Base-by-base conservation (phyloP, 2,329 filamentous ascomycete genomes). In the Ceratocystis colombiana region DNA sequence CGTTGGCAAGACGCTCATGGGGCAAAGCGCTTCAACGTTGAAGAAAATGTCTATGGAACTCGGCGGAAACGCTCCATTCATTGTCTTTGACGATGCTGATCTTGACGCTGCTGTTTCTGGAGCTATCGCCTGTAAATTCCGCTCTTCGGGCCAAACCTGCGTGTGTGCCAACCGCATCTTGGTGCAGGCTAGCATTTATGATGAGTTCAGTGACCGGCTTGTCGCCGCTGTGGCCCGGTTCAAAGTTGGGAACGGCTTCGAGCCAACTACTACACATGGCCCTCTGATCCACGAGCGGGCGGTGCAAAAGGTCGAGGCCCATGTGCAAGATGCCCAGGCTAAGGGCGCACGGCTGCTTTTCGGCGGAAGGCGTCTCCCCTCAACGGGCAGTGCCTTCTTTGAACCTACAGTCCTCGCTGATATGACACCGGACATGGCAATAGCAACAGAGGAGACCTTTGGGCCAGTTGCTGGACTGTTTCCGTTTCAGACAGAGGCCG, bases 1-100 rank as follows among this genome's bases (percentile, higher is more conserved):
- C 57, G 84, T 88, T 46, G 85, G 85, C 41, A 87, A 87, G 74
- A 79, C 87, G 5, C 84, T 99, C 65, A 96, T 96, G 91, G 88
- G 89, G 78, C 92, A 96, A 76, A 87, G 88, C 10, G 84, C 91
- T 0, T 82, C 84, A 50, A 96, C 91, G 0, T 78, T 96, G 71
- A 97, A 97, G 82, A 83, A 85, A 70, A 74, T 86, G 50, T 94
- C 89, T 0, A 88, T 96, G 75, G 93, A 97, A 75, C 87, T 97
- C 1, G 93, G 93, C 65, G 94, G 93, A 61, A 97, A 97, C 74
- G 89, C 93, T 0, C 93, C 93, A 1, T 96, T 96, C 74, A 96
- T 97, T 70, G 90, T 97, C 44, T 97, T 97, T 73, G 91, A 97
- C 72, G 93, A 97, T 72, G 89, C 93, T 22, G 90, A 97, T 73